A percentile compares a stretch with the other conserved stretches of the same genome.
These are phyloP conservation scores for Vaccinium macrocarpon DNA, from an alignment of 148 eudicot species.

Conservation along the genomic window DNA sequence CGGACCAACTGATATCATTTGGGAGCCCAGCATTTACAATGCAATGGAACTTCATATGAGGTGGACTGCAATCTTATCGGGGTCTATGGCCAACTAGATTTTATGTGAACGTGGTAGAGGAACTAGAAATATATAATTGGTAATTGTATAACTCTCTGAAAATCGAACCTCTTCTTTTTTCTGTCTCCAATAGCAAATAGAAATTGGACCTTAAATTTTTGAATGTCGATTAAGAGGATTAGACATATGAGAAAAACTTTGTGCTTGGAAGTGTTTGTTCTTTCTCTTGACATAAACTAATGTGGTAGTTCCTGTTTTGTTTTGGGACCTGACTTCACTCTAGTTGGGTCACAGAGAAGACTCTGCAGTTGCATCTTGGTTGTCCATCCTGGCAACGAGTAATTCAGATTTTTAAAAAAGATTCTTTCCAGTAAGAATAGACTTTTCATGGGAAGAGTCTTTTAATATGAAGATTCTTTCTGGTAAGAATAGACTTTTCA, in stretches of 20 bases:
- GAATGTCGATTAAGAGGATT: not conserved
- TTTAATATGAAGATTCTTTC: not conserved
- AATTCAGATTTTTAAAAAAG: not conserved
- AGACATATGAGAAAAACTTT: not conserved
- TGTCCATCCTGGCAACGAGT: too few species aligned
- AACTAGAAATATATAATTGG: not conserved
- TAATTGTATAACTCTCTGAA: not conserved
- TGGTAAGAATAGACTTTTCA: too few species aligned
- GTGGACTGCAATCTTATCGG: not conserved
- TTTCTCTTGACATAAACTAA: not conserved
- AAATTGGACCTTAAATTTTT: not conserved
- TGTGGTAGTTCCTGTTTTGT: not conserved
- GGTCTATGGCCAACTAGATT: not conserved
- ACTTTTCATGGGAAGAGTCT: not conserved
- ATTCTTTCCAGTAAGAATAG: not conserved
- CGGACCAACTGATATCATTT: not conserved
- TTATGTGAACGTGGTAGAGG: not conserved
- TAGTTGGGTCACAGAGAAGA: not conserved
- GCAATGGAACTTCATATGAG: not conserved
- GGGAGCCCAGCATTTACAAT: not conserved
- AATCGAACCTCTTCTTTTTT: not conserved
- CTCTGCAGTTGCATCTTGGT: not conserved
- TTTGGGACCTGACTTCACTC: not conserved
- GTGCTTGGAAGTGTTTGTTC: slow-evolving; percentile 4
- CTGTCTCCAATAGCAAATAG: not conserved